Conservation (phyloP, 2,329 filamentous ascomycete genomes). For the Ceratocystis papillata region DNA sequence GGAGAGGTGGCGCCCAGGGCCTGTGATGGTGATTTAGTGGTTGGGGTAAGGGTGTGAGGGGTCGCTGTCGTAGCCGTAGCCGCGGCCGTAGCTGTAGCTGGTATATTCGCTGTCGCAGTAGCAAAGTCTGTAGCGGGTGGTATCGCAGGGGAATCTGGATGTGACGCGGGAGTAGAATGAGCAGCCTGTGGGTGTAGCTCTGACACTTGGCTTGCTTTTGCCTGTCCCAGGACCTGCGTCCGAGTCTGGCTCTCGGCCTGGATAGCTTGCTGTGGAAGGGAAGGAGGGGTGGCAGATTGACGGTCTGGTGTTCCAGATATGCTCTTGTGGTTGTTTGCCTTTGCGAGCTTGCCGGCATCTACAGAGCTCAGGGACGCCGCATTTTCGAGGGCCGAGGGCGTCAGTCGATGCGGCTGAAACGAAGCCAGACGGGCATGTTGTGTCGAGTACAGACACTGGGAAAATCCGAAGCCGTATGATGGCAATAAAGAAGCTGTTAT, state of each 20-base stretch:
- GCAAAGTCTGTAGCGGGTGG: not conserved
- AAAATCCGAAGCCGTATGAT: not conserved
- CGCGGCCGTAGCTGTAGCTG: not conserved
- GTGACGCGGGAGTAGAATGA: not conserved
- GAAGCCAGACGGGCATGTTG: slow-evolving; percentile 4
- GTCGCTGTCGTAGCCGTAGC: not conserved
- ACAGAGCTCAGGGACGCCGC: slow-evolving; percentile 9
- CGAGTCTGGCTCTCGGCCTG: not conserved
- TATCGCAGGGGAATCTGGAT: not conserved
- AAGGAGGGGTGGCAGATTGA: slow-evolving; percentile 10
- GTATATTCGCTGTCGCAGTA: too few relatives aligned
- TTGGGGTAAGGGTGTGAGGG: not conserved
- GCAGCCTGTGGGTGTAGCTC: not conserved
- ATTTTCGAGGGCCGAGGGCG: slow-evolving; percentile 16
- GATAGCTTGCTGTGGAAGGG: slow-evolving; percentile 1
- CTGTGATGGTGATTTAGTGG: not conserved
- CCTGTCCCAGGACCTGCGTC: not conserved
- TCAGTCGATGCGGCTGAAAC: slow-evolving; percentile 21
- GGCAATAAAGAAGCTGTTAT: not conserved
- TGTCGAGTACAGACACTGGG: slow-evolving; percentile 12
- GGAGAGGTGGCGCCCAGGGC: not conserved
- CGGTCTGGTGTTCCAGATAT: not conserved
- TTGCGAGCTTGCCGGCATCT: slow-evolving; percentile 21
- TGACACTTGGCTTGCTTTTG: not conserved
- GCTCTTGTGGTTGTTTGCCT: slow-evolving; percentile 7